These are phyloP conservation scores for Pseudocercospora vitis DNA, from an alignment of 2,329 filamentous ascomycete genomes.

Conservation along the genomic window DNA sequence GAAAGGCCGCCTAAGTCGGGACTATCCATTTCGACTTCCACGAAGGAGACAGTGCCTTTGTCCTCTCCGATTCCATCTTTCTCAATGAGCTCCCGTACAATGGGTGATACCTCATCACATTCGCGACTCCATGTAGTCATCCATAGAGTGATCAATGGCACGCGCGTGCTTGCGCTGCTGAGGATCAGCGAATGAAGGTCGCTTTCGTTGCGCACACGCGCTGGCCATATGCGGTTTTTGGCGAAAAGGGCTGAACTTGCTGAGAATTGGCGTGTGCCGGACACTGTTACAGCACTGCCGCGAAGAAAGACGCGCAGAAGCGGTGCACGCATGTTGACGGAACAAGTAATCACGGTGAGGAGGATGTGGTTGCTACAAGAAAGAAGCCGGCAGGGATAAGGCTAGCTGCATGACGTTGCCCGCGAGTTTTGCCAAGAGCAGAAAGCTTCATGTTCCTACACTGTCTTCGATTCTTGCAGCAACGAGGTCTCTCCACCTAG, in stretches of 20 bases:
- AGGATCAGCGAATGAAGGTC: slow-evolving; percentile 52
- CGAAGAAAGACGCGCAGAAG: background rate
- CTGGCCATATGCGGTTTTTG: slow-evolving; percentile 40
- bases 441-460: too few relatives aligned
- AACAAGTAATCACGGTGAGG: background rate
- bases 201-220: slow-evolving; percentile 47
- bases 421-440: too few relatives aligned
- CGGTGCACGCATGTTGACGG: background rate
- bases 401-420: too few relatives aligned
- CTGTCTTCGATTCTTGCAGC: too few relatives aligned
- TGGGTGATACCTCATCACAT: slow-evolving; percentile 46
- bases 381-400: too few relatives aligned
- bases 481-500: too few relatives aligned
- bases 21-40: slow-evolving; percentile 51
- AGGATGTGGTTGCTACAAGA: too few relatives aligned
- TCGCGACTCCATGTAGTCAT: slow-evolving; percentile 50
- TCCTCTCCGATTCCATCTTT: slow-evolving; percentile 47
- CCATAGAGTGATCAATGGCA: slow-evolving; percentile 52
- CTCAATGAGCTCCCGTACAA: slow-evolving; percentile 46
- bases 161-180: slow-evolving; percentile 47
- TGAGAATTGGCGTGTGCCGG: slow-evolving; percentile 25
- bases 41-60: slow-evolving; percentile 49
- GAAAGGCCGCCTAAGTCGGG: slow-evolving; percentile 42
- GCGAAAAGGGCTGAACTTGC: slow-evolving; percentile 19
- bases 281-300: background rate